phyloP scores from a whole-genome alignment of 768 basidiomycete genomes.

The Agaricus bisporus region DNA sequence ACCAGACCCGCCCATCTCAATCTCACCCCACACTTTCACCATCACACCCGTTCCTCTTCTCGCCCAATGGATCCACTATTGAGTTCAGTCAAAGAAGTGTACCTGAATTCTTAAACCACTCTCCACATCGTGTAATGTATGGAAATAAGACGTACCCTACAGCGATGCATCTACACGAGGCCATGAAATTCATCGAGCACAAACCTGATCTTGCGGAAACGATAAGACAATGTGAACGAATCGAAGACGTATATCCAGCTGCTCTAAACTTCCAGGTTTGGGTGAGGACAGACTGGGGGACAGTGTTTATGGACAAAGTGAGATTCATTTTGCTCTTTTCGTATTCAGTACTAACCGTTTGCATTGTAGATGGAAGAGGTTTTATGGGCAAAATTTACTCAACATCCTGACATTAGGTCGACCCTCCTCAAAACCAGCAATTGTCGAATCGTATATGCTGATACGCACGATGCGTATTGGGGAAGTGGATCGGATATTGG shows the following conservation, averaged over 20 bases:
- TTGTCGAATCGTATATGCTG: conserved; percentile 45
- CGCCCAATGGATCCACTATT: conserved; percentile 15
- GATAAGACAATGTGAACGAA: conserved; percentile 38
- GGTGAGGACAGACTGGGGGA: conserved; percentile 52
- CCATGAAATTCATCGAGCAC: conserved; percentile 56
- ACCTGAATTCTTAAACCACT: conserved; percentile 57
- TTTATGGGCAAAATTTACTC: conserved; percentile 60
- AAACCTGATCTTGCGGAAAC: conserved; percentile 48
- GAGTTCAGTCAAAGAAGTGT: conserved; percentile 34
- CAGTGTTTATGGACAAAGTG: conserved; percentile 44
- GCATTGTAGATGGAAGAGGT: conserved; percentile 59
- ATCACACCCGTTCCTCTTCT: background rate
- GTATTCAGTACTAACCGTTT: background rate
- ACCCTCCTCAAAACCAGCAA: conserved; percentile 50
- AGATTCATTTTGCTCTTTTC: conserved; percentile 18
- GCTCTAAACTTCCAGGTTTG: conserved; percentile 24
- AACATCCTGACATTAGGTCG: conserved; percentile 54
- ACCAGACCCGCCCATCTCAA: background rate
- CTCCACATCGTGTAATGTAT: conserved; percentile 56
- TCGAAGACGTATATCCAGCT: conserved; percentile 31
- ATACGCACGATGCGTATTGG: conserved; percentile 58
- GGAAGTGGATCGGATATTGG: conserved; percentile 42
- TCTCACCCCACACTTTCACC: background rate
- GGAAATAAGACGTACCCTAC: conserved; percentile 53
- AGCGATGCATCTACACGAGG: conserved; percentile 72